Conservation (phyloP, 1,139 yeast genomes). For the Kluyveromyces sp. region DNA sequence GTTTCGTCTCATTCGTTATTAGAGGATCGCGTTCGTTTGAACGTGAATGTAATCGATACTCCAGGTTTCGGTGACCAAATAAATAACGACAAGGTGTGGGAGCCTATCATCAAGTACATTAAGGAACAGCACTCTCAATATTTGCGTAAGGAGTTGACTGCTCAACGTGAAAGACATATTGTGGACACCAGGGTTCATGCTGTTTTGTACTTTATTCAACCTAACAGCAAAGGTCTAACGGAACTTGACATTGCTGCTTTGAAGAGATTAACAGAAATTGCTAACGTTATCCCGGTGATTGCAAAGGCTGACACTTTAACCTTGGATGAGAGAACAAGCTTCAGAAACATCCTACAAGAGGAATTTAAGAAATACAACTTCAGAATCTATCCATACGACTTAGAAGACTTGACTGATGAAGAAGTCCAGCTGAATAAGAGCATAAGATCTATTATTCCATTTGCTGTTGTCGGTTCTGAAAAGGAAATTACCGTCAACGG, state of each 20-base stretch:
- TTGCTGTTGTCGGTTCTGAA: conserved; percentile 94
- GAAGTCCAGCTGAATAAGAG: conserved; percentile 72
- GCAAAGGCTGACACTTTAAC: conserved; percentile 91
- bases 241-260: conserved; percentile 78
- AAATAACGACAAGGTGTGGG: conserved; percentile 95
- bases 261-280: conserved; percentile 78
- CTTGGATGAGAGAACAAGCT: conserved; percentile 69
- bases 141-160: conserved; percentile 90
- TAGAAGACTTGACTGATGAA: conserved; percentile 66
- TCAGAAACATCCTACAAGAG: conserved; percentile 66
- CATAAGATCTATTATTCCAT: conserved; percentile 76
- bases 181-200: conserved; percentile 94
- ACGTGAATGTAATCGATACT: conserved; percentile 84
- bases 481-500: conserved; percentile 67
- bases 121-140: conserved; percentile 94
- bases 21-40: conserved; percentile 83
- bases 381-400: conserved; percentile 81
- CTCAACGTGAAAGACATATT: conserved; percentile 80
- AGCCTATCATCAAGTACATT: conserved; percentile 88
- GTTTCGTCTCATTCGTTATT: conserved; percentile 60
- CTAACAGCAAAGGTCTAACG: conserved; percentile 74
- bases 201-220: conserved; percentile 82
- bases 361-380: conserved; percentile 72
- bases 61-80: conserved; percentile 98
- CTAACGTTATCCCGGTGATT: conserved; percentile 91